Conservation (phyloP, 2,329 filamentous ascomycete species). For the Xylariomycetidae sp. region DNA sequence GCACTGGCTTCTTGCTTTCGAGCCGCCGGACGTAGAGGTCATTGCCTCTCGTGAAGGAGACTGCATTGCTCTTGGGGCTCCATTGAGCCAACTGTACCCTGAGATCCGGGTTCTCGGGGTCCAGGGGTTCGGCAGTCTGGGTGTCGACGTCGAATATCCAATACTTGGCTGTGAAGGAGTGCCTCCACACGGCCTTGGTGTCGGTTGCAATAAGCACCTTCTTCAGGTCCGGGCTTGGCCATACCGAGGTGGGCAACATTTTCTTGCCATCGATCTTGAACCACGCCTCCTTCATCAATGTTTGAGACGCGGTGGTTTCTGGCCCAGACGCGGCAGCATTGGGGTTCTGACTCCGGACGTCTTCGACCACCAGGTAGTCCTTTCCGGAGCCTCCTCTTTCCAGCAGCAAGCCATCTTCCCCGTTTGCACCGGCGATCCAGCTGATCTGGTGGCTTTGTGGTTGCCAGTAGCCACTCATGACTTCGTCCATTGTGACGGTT, state of each 20-base stretch:
- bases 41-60: conserved; percentile 87
- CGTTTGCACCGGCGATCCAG: conserved; percentile 70
- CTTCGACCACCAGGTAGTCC: conserved; percentile 78
- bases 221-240: conserved; percentile 77
- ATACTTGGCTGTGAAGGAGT: conserved; percentile 81
- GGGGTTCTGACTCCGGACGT: conserved; percentile 58
- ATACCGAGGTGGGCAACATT: conserved; percentile 54
- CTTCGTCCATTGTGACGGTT: conserved; percentile 65
- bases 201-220: conserved; percentile 80
- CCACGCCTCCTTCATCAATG: conserved; percentile 63
- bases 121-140: conserved; percentile 70
- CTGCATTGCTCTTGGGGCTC: conserved; percentile 79
- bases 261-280: conserved; percentile 55
- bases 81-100: conserved; percentile 80
- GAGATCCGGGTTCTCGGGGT: conserved; percentile 58
- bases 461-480: conserved; percentile 60
- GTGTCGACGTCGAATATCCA: conserved; percentile 87
- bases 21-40: conserved; percentile 77
- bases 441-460: conserved; percentile 59
- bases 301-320: conserved; percentile 47
- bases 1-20: conserved; percentile 50
- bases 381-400: conserved; percentile 60
- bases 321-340: conserved; percentile 31
- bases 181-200: conserved; percentile 72
- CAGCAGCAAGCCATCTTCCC: conserved; percentile 79